Evolutionary conservation across 139 green algal species (phyloP), one percentile per base, ranked within the genome.

Genomic region (Chlamydomonas incerta): DNA sequence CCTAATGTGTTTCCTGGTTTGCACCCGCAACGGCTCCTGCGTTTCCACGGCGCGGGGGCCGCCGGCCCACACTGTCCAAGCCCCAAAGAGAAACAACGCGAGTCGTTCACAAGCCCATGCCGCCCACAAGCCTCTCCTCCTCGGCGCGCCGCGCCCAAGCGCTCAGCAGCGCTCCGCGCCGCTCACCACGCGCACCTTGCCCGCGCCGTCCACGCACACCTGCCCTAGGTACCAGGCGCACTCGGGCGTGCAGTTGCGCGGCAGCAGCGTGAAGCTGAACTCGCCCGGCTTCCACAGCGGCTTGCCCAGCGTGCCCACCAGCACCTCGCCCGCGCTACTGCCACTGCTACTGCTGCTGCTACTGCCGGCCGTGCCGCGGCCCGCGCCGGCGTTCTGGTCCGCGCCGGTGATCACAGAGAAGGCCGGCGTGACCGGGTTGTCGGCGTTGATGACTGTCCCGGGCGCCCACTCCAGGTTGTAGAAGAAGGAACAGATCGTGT

Each of bases 401-500:
- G 55, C 55, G 17, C 62, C 62, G 62, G 31, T 41, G 4, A 11
- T 71, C n/a, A 71, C 13, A 1, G 65, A 24, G n/a, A 41, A 29
- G n/a, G 9, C 13, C 23, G 69, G 69, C 4, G n/a, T 26, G 14
- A 57, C 23, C 23, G 69, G 69, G 37, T 20, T 3, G 23, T 24
- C 37, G 9, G 35, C 23, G 69, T 33, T 10, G 23, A 74, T 21
- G 18, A 50, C 33, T 11, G 67, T 72, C 33, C 67, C 67, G 67
- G 67, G 67, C 18, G 67, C 67, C 69, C 69, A 74, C 37, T 74
- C 69, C 13, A 74, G 37, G 35, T 74, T 74, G 69, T 74, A 74
- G 69, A 74, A 74, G 69, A 74, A 74, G 69, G 69, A 74, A 37
- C 69, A 74, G 23, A 74, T 33, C 0, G 69, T 74, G 69, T 74